Percentiles rank a stretch among this genome's conserved stretches.
These are phyloP conservation scores for Polyporus tsugae DNA, from an alignment of 1,284 basidiomycete genomes.

Conservation along the genomic window DNA sequence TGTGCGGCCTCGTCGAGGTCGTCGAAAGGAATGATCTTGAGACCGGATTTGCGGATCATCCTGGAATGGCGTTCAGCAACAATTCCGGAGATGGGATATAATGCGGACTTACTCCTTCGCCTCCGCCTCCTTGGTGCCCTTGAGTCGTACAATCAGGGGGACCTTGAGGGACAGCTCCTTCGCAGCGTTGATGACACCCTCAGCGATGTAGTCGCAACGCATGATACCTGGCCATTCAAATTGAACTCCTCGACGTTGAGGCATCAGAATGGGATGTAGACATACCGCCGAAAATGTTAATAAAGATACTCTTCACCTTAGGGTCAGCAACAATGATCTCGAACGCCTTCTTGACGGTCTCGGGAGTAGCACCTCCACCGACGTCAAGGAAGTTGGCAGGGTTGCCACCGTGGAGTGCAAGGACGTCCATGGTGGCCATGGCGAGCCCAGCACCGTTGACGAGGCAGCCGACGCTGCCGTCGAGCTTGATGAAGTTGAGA, in stretches of 20 bases:
- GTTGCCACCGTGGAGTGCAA: constrained; percentile 93
- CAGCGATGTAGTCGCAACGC: constrained; percentile 97
- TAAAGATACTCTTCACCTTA: constrained; percentile 98
- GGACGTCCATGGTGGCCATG: constrained; percentile 99
- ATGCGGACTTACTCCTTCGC: constrained; percentile 83
- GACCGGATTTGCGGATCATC: constrained; percentile 91
- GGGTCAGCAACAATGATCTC: constrained; percentile 92
- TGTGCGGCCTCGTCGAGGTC: constrained; percentile 87
- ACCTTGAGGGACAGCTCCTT: constrained; percentile 89
- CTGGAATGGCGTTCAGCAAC: constrained; percentile 48
- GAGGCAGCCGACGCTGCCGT: constrained; percentile 97
- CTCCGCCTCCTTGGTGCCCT: constrained; percentile 96
- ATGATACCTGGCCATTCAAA: constrained; percentile 78
- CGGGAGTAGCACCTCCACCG: constrained; percentile 97
- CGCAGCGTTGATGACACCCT: constrained; percentile 98
- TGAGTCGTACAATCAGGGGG: constrained; percentile 93
- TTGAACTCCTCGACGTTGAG: neutral
- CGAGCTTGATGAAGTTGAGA: constrained; percentile 99
- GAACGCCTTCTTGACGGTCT: constrained; percentile 99
- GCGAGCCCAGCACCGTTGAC: constrained; percentile 99
- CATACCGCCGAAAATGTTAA: constrained; percentile 92
- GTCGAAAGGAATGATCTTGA: constrained; percentile 94
- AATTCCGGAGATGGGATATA: neutral
- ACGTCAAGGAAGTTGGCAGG: constrained; percentile 99
- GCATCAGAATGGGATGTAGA: neutral